A percentile compares a stretch with the other conserved stretches of the same genome.
These are phyloP conservation scores for Rhododendron ovatum DNA, from an alignment of 148 eudicot genomes.

Conservation along the genomic window DNA sequence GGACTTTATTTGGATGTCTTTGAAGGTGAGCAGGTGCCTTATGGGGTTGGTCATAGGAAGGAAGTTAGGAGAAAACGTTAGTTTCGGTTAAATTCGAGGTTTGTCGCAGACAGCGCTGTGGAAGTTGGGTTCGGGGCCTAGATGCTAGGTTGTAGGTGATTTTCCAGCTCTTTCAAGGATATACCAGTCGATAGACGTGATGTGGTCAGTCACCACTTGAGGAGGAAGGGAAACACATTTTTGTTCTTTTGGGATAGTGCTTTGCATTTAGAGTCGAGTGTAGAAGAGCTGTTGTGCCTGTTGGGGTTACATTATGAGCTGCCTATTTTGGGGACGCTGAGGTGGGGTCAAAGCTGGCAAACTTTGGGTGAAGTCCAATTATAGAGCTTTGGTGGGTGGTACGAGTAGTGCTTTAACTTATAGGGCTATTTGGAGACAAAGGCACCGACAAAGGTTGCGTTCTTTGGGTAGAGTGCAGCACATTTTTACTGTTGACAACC, in stretches of 20 bases:
- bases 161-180: neutral
- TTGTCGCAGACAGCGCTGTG: neutral
- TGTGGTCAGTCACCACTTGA: neutral
- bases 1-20: neutral
- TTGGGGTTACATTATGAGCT: neutral
- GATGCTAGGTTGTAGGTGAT: neutral
- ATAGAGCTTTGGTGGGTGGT: neutral
- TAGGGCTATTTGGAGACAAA: neutral
- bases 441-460: neutral
- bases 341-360: neutral
- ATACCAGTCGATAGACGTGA: neutral
- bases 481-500: neutral
- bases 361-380: neutral
- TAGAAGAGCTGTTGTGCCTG: neutral
- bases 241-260: neutral
- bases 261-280: neutral
- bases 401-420: neutral
- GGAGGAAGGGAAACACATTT: neutral
- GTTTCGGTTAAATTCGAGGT: neutral
- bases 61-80: neutral
- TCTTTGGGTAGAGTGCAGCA: neutral
- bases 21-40: neutral
- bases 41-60: neutral
- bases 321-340: neutral
- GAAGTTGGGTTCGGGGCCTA: neutral